Evolutionary conservation across 139 green algal genomes (phyloP).

Genomic region (Chlorella sp.): DNA sequence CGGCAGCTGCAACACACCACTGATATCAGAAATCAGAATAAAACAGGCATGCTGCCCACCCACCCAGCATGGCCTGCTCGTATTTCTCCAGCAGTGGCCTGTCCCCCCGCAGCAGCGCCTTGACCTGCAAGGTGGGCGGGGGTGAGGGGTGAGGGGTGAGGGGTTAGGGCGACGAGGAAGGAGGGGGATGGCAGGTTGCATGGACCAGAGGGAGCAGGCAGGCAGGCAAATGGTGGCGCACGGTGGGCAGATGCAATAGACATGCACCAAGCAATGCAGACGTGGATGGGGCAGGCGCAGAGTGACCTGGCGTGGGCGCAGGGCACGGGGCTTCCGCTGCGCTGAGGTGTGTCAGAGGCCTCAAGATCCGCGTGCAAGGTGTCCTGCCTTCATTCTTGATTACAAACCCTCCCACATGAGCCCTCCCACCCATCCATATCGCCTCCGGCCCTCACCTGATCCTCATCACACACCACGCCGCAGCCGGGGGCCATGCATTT

Average conservation of each 20-base stretch:
- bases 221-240: neutral
- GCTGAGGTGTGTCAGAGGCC: no score
- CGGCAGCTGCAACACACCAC: neutral
- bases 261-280: no score
- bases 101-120: constrained; percentile 51
- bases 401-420: neutral
- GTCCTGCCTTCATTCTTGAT: no score
- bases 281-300: no score
- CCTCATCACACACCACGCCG: constrained; percentile 80
- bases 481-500: constrained; percentile 84
- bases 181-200: neutral
- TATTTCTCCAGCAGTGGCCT: constrained; percentile 64
- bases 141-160: neutral
- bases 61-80: constrained; percentile 61
- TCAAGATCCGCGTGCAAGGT: no score
- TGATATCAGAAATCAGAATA: no score
- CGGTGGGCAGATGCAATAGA: neutral
- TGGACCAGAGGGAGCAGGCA: neutral
- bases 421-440: neutral
- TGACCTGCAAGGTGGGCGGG: constrained; percentile 39
- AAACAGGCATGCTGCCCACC: neutral
- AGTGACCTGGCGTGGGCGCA: no score
- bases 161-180: no score
- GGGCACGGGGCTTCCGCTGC: no score
- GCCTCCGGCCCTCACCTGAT: constrained; percentile 51